A percentile compares a stretch with the other conserved stretches of the same genome.
Conservation (phyloP, 352 stramenopile genomes). For the Stephanocyclus meneghinianus region DNA sequence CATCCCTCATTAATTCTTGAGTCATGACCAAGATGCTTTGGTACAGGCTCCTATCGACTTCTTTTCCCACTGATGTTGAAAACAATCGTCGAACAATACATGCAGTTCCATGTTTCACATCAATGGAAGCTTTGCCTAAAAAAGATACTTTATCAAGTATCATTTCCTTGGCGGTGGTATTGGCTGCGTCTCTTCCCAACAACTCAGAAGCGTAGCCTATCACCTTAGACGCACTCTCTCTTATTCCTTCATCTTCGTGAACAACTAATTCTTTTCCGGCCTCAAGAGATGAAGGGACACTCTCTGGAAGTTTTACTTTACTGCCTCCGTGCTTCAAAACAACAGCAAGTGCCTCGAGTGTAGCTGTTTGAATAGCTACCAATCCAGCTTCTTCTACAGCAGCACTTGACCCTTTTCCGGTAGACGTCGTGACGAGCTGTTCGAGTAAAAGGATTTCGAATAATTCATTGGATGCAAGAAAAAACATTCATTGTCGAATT, state of each 20-base stretch:
- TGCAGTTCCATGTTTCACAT: slow-evolving; percentile 74
- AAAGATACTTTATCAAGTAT: slow-evolving; percentile 53
- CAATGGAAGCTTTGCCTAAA: slow-evolving; percentile 41
- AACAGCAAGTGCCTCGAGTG: slow-evolving; percentile 74
- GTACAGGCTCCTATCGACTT: slow-evolving; percentile 48
- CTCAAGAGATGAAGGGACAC: slow-evolving; percentile 77
- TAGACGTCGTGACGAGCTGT: slow-evolving; percentile 75
- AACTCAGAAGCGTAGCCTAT: slow-evolving; percentile 72
- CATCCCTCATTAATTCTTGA: slow-evolving; percentile 72
- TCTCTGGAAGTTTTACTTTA: slow-evolving; percentile 81
- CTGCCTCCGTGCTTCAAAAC: slow-evolving; percentile 75
- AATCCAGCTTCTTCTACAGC: slow-evolving; percentile 62
- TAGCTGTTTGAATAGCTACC: slow-evolving; percentile 80
- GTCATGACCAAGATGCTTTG: slow-evolving; percentile 41
- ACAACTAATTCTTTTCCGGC: slow-evolving; percentile 69
- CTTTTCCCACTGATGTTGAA: slow-evolving; percentile 47
- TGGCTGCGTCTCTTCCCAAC: slow-evolving; percentile 59
- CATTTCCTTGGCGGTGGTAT: slow-evolving; percentile 56
- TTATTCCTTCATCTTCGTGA: slow-evolving; percentile 78
- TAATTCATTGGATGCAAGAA: no score
- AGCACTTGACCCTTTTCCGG: slow-evolving; percentile 55
- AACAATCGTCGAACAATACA: slow-evolving; percentile 74
- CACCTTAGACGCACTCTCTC: slow-evolving; percentile 79
- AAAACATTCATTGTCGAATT: no score
- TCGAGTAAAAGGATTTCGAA: no score